These are phyloP conservation scores for Verbena officinalis DNA, from an alignment of 257 asterid genomes.

Conservation along the genomic window DNA sequence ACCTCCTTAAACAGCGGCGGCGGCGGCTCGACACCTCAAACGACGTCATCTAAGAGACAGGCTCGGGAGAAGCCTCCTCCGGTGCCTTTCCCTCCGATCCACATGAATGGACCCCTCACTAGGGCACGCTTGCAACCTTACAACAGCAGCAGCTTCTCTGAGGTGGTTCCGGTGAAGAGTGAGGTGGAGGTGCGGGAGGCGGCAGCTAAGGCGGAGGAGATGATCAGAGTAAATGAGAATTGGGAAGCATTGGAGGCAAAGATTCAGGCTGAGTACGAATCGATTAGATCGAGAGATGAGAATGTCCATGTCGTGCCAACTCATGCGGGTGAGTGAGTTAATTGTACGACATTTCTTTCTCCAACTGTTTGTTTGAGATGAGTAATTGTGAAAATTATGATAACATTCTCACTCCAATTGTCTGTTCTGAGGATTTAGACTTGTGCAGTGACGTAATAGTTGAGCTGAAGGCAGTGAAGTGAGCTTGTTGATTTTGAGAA, in stretches of 20 bases:
- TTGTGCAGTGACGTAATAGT: conserved; percentile 4
- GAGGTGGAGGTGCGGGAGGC: conserved; percentile 50
- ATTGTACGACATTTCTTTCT: conserved; percentile 4
- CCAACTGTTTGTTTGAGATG: conserved; percentile 16
- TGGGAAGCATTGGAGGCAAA: conserved; percentile 83
- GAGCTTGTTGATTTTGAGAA: conserved; percentile 12
- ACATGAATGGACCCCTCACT: conserved; percentile 88
- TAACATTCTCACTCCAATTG: conserved; percentile 10
- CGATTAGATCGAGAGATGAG: conserved; percentile 60
- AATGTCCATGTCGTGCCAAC: conserved; percentile 84
- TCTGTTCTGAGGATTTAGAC: conserved; percentile 21
- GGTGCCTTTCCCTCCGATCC: conserved; percentile 80
- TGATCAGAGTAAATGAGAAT: conserved; percentile 48
- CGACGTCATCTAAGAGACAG: conserved; percentile 76
- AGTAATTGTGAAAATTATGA: conserved; percentile 23
- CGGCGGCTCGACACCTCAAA: conserved; percentile 51
- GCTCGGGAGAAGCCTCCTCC: conserved; percentile 76
- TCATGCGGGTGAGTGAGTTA: conserved; percentile 77
- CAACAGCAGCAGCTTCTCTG: conserved; percentile 49
- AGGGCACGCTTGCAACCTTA: conserved; percentile 89
- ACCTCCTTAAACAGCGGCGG: conserved; percentile 59
- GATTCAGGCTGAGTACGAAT: conserved; percentile 72
- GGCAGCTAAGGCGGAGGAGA: conserved; percentile 51
- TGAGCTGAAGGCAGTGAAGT: conserved; percentile 22
- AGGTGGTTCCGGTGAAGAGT: conserved; percentile 45